Evolutionary conservation across 2,329 filamentous ascomycete genomes (phyloP), one percentile per base, ranked within the genome.

Genomic region (Pseudogymnoascus sp.): DNA sequence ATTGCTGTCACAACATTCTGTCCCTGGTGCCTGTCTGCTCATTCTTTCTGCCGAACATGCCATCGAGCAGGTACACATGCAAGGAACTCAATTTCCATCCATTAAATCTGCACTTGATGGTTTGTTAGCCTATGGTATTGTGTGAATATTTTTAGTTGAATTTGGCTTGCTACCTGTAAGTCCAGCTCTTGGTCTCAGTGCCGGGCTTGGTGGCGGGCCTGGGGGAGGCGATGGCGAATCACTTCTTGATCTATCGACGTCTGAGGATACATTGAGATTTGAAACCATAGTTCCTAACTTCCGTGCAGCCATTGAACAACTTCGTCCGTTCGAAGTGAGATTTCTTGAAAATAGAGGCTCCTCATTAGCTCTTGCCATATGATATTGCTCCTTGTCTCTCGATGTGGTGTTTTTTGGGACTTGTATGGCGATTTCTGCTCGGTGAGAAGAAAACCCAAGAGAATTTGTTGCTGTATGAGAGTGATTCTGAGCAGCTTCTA

Each of bases 151-250:
- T 64, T 23, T 63, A 16, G 12, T 55, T 55, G n/a, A 19, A 60
- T 39, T 11, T 60, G 58, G 19, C 22, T 60, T 60, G 23, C 58
- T 39, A 60, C 58, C 58, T 45, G 35, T 66, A 49, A 35, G 33
- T 60, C 30, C 22, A 68, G 66, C 58, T 62, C 59, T 61, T 60
- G 63, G 22, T 52, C 28, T 12, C 42, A 45, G 66, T 2, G 73
- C 67, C 36, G 74, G 67, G 62, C 73, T 76, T 7, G 75, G 75
- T 19, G 75, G 75, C 7, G 75, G 75, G 42, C 73, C 74, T 14
- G 75, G 75, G 16, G 75, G 73, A 62, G 75, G 75, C 16, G 72
- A 74, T 22, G 75, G 74, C 16, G 76, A 74, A 61, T 75, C 72
- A 58, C 69, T 72, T 68, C 73, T 71, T 19, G 74, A 75, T 67